These are phyloP conservation scores for Phascolomyces articulosus DNA, from an alignment of 371 early-diverging fungal species.

Conservation along the genomic window DNA sequence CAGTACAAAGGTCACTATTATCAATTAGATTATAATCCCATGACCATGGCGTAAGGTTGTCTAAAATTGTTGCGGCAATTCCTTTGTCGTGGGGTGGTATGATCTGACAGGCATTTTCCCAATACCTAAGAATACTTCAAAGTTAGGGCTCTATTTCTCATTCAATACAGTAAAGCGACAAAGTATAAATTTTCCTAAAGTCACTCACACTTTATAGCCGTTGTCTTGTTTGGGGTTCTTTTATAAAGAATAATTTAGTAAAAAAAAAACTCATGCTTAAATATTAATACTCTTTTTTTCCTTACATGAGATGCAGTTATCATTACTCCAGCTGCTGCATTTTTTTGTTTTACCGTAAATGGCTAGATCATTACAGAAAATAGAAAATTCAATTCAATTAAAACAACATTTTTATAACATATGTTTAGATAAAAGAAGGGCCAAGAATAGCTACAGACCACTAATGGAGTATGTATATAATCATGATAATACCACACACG, in stretches of 20 bases:
- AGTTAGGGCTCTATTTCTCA: not conserved
- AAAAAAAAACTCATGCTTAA: no score
- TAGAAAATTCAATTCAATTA: no score
- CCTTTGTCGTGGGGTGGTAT: constrained; percentile 88
- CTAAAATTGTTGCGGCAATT: constrained; percentile 75
- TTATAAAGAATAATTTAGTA: not conserved
- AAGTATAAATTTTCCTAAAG: not conserved
- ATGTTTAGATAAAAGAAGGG: no score
- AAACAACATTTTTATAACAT: no score
- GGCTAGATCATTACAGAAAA: constrained; percentile 44
- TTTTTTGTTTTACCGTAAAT: constrained; percentile 77
- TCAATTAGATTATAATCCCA: constrained; percentile 77
- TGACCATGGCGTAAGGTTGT: constrained; percentile 74
- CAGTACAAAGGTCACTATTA: constrained; percentile 43
- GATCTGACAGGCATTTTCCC: constrained; percentile 93
- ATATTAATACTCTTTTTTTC: no score
- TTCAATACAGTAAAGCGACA: not conserved
- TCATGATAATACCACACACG: constrained; percentile 81
- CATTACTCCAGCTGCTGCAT: constrained; percentile 94
- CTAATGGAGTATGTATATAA: constrained; percentile 89
- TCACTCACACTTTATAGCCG: constrained; percentile 92
- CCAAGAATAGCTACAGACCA: constrained; percentile 39
- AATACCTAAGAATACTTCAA: constrained; percentile 44
- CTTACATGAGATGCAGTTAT: constrained; percentile 93
- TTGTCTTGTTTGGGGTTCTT: constrained; percentile 97